These are phyloP conservation scores for Claviceps purpurea DNA, from an alignment of 2,329 filamentous ascomycete species.

Conservation along the genomic window DNA sequence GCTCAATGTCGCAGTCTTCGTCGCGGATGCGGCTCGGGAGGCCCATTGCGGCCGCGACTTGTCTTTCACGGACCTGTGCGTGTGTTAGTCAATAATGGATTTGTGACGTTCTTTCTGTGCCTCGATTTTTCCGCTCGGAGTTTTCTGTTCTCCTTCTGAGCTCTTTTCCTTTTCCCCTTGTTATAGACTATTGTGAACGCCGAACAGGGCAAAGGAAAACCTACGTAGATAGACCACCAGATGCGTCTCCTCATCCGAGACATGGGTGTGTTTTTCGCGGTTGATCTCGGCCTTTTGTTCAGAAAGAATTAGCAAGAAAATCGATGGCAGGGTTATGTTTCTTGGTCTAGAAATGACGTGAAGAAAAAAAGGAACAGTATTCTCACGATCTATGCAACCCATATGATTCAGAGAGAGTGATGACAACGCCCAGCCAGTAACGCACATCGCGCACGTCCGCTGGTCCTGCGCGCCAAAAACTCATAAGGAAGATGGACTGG, in stretches of 20 bases:
- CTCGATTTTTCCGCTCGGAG: neutral
- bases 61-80: slow-evolving; percentile 22
- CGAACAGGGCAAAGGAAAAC: slow-evolving; percentile 7
- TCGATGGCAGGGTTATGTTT: too few species aligned
- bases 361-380: neutral
- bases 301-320: neutral
- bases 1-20: slow-evolving; percentile 26
- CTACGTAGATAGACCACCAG: slow-evolving; percentile 41
- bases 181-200: neutral
- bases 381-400: slow-evolving; percentile 28
- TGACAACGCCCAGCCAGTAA: slow-evolving; percentile 37
- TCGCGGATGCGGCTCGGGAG: slow-evolving; percentile 24
- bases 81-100: neutral
- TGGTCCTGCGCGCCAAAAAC: slow-evolving; percentile 40
- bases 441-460: slow-evolving; percentile 32
- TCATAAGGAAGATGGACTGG: slow-evolving; percentile 39
- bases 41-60: slow-evolving; percentile 23
- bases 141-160: neutral
- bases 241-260: slow-evolving; percentile 29
- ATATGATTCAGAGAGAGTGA: slow-evolving; percentile 36
- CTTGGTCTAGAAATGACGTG: neutral
- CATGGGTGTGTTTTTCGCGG: slow-evolving; percentile 14
- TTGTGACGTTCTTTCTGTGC: neutral
- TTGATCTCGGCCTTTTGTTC: slow-evolving; percentile 13
- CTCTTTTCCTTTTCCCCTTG: neutral